Evolutionary conservation across 179 eudicot species (phyloP), one percentile per base, ranked within the genome.

Genomic region (Beta lomatogona): DNA sequence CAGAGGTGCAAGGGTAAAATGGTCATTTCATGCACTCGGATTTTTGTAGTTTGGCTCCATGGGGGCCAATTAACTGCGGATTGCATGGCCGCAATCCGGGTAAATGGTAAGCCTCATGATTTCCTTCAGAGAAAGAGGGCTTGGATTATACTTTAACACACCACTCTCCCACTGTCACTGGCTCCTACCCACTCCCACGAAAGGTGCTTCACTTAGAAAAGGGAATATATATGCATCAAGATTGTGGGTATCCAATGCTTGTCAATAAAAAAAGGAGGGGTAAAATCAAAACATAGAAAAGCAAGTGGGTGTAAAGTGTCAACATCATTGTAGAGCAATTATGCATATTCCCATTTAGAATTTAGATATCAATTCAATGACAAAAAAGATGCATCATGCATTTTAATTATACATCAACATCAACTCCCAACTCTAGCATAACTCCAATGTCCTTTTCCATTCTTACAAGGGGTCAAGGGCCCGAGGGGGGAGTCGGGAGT

Each of bases 231-330:
- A 54, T 25, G 48, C 64, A 73, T 52, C 60, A 52, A 73, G 64
- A 14, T 36, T 25, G 76, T 73, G 50, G 76, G 77, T 73, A 73
- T 73, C 77, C 77, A 55, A 73, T 73, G 77, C 77, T 55, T 55
- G 64, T 73, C 63, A 73, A 13, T 36, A 36, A 13, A 73, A 54
- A 55, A 1, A 15, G 77, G 12, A 16, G 64, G 10, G 14, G 16
- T 54, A 28, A 9, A 73, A 52, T 55, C 45, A 73, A 73, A 73
- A 28, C 0, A 14, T 1, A 16, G 6, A 70, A 22, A 77, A 55
- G 11, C 41, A 68, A 19, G 48, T 53, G 31, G 58, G 25, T 5
- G 11, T 64, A 44, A 45, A 54, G 15, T 66, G 25, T 19, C 59
- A 66, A 65, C 46, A 75, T 59, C 66, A 57, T 41, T 58, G 11